Percentiles rank a stretch among this genome's conserved stretches.
These are phyloP conservation scores for Nicotiana noctiflora DNA, from an alignment of 257 asterid genomes.

Conservation along the genomic window DNA sequence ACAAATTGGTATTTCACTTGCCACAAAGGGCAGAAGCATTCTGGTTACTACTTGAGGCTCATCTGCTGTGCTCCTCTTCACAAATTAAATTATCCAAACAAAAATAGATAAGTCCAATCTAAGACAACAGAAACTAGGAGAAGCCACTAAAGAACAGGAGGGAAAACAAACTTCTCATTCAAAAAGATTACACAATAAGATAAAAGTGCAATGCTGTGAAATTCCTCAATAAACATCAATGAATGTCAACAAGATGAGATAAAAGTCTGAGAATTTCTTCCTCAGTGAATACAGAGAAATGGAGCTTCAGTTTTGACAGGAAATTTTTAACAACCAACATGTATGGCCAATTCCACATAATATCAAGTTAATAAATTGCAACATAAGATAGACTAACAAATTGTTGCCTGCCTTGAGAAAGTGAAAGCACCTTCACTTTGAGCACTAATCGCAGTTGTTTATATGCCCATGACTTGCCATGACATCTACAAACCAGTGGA, in stretches of 20 bases:
- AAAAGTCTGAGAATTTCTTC: background rate
- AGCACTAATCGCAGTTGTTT: slow-evolving; percentile 72
- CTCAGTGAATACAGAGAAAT: background rate
- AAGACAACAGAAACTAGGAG: background rate
- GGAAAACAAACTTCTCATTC: background rate
- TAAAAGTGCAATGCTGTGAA: background rate
- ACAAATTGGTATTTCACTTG: background rate
- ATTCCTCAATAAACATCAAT: background rate
- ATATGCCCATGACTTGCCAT: slow-evolving; percentile 79
- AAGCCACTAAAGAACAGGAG: background rate
- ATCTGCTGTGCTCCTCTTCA: background rate
- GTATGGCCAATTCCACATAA: slow-evolving; percentile 22
- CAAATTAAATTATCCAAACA: background rate
- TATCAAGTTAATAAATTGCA: slow-evolving; percentile 34
- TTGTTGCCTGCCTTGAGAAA: slow-evolving; percentile 85
- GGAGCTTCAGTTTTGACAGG: background rate
- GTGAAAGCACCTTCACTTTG: slow-evolving; percentile 80
- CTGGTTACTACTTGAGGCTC: background rate
- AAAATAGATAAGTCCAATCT: background rate
- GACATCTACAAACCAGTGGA: slow-evolving; percentile 89
- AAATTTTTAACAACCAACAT: slow-evolving; percentile 4
- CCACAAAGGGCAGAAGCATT: background rate
- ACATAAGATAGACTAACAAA: slow-evolving; percentile 43
- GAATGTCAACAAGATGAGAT: background rate
- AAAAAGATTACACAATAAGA: background rate